Percentiles rank a stretch among this genome's conserved stretches.
phyloP scores from a whole-genome alignment of 2,329 filamentous ascomycete genomes.

The Sphaerulina vaccinii region DNA sequence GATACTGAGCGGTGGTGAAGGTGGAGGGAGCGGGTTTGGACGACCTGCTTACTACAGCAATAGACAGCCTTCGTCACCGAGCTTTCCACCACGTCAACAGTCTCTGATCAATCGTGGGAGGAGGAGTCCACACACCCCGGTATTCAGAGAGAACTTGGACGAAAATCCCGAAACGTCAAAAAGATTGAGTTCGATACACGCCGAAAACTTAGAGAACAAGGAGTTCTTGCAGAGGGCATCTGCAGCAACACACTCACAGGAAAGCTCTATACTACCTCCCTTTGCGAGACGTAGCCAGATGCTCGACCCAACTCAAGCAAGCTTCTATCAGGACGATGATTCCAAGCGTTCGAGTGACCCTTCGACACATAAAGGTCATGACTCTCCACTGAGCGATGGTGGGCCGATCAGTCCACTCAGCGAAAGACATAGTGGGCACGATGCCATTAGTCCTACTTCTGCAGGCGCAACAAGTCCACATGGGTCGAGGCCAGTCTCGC shows the following conservation, averaged over 20 bases:
- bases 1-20: too few species aligned
- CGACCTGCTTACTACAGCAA: too few species aligned
- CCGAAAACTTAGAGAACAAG: conserved; percentile 49
- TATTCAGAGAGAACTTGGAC: conserved; percentile 62
- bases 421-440: conserved; percentile 16
- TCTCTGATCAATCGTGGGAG: conserved; percentile 22
- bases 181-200: conserved; percentile 45
- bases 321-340: conserved; percentile 29
- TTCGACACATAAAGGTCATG: conserved; percentile 17
- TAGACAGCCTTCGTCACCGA: conserved; percentile 12
- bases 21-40: too few species aligned
- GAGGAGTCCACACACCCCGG: conserved; percentile 49
- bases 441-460: conserved; percentile 22
- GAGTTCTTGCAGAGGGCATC: conserved; percentile 49
- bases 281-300: conserved; percentile 38
- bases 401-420: conserved; percentile 30
- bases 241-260: conserved; percentile 29
- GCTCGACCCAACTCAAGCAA: conserved; percentile 33
- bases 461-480: conserved; percentile 14
- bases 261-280: conserved; percentile 34
- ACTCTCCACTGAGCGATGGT: conserved; percentile 23
- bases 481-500: conserved; percentile 22
- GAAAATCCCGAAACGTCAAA: conserved; percentile 47
- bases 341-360: conserved; percentile 31
- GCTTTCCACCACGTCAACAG: conserved; percentile 22